Percentiles rank a stretch among this genome's conserved stretches.
Evolutionary conservation across 495 filamentous ascomycete genomes (phyloP).

Genomic region (Trichoderma orchidacearum): DNA sequence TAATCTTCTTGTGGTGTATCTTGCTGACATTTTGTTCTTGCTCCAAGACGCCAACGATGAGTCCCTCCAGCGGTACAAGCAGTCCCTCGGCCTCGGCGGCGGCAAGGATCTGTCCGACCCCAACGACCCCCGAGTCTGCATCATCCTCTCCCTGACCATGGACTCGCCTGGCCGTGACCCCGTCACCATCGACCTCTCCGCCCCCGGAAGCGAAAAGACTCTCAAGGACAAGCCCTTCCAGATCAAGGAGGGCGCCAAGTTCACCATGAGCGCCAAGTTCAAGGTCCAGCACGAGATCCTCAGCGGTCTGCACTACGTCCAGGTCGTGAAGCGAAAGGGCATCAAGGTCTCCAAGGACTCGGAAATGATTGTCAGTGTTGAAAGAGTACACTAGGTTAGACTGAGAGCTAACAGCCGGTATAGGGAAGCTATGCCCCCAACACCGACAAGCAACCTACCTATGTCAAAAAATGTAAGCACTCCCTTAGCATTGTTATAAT

Average conservation of each 20-base stretch:
- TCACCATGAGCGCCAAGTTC: constrained; percentile 86
- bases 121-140: constrained; percentile 66
- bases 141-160: constrained; percentile 82
- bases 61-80: constrained; percentile 92
- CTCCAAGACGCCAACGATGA: constrained; percentile 59
- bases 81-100: constrained; percentile 74
- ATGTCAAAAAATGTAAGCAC: constrained; percentile 80
- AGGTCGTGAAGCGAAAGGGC: constrained; percentile 78
- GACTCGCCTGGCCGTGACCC: constrained; percentile 64
- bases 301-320: constrained; percentile 86
- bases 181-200: constrained; percentile 69
- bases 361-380: constrained; percentile 86
- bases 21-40: constrained; percentile 7
- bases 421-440: constrained; percentile 80
- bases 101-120: constrained; percentile 49
- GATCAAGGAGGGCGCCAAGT: constrained; percentile 88
- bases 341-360: constrained; percentile 76
- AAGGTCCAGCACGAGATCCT: constrained; percentile 93
- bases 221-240: constrained; percentile 85
- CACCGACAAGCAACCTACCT: constrained; percentile 66
- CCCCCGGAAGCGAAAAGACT: constrained; percentile 45
- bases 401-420: constrained; percentile 1
- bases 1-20: background rate
- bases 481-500: background rate
- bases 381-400: background rate